phyloP scores from a whole-genome alignment of 176 grass and related monocot genomes.

The Elaeis guineensis region DNA sequence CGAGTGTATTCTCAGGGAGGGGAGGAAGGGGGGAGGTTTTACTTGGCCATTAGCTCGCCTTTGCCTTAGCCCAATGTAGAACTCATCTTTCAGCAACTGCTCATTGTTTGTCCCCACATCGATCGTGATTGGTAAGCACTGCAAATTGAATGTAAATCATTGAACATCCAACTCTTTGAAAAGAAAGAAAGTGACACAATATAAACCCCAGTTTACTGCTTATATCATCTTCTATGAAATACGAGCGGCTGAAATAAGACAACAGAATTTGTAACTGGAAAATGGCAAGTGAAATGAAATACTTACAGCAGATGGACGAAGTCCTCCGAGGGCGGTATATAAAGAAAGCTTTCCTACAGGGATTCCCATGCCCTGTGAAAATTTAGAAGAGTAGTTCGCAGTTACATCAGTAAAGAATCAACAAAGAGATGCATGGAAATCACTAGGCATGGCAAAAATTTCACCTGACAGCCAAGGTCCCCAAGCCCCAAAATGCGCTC shows the following conservation, averaged over 20 bases:
- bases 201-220: too few species aligned
- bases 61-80: constrained; percentile 89
- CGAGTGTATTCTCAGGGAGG: too few species aligned
- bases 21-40: constrained; percentile 10
- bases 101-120: constrained; percentile 96
- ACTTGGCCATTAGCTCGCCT: constrained; percentile 84
- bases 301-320: constrained; percentile 85
- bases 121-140: constrained; percentile 98
- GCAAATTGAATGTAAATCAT: constrained; percentile 10
- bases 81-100: constrained; percentile 75
- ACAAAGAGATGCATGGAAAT: background rate
- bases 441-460: constrained; percentile 10
- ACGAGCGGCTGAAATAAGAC: too few species aligned
- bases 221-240: too few species aligned
- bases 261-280: too few species aligned
- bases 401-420: constrained; percentile 18
- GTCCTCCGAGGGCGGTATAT: constrained; percentile 92
- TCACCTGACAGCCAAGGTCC: constrained; percentile 98
- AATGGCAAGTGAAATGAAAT: background rate
- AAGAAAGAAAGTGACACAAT: too few species aligned
- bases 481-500: constrained; percentile 97
- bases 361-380: constrained; percentile 89
- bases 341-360: constrained; percentile 97
- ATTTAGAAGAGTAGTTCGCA: constrained; percentile 9
- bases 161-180: background rate